Evolutionary conservation across 805 yeast species (phyloP), one percentile per base, ranked within the genome.

Genomic region (Peterozyma toletana): DNA sequence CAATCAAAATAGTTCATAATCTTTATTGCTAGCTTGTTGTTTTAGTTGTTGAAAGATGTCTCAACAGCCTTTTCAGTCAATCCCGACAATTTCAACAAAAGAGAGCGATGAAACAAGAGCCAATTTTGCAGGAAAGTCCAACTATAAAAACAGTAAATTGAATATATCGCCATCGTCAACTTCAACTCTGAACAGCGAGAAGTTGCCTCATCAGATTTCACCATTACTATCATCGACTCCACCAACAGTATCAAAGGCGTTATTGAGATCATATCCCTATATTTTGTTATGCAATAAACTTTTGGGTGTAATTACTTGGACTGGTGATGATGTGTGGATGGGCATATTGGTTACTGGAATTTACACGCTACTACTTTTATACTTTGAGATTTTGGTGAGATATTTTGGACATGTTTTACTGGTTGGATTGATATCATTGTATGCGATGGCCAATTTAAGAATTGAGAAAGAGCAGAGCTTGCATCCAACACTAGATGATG

Each of bases 171-270:
- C 37, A 34, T 34, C 35, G 37, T 17, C 30, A 45, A 44, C 9
- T 39, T 30, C 40, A 13, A 40, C 51, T 17, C 45, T 48, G 30
- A 45, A 39, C 31, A 47, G 48, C 21, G 45, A 48, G 13, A 16
- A 37, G 11, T 18, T 42, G 16, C 44, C 42, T 15, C 50, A 50
- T 41, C 67, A 75, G 48, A 75, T 93, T 1, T 85, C 96, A 2
- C 96, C 97, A 1, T 71, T 93, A 50, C 72, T 88, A 34, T 78
- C 88, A 1, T 79, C 88, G 1, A 93, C 99, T 0, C 98, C 98
- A 2, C 93, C 96, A 2, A 78, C 89, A 1, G 87, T 91, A 11
- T 82, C 96, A 30, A 85, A 86, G 53, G 86, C 93, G 2, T 70
- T 91, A 41, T 77, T 89, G 35, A 73, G 79, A 48, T 78, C 95